These are phyloP conservation scores for Boletus rubescentipes DNA, from an alignment of 768 basidiomycete species.

Conservation along the genomic window DNA sequence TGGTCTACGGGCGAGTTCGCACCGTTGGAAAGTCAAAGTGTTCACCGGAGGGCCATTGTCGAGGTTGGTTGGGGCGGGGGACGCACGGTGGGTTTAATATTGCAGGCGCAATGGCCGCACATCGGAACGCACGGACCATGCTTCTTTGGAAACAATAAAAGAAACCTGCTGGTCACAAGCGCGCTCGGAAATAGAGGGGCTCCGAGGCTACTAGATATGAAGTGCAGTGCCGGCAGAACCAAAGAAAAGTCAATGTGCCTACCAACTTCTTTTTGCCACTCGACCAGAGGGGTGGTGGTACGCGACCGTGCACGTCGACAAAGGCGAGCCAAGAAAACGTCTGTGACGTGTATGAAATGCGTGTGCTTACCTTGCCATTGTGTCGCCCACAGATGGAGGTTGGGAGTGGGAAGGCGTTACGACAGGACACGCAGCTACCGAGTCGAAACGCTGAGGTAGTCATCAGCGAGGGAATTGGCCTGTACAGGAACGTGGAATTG, in stretches of 20 bases:
- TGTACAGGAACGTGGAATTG: background rate
- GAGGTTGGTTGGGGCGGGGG: background rate
- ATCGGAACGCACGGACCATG: background rate
- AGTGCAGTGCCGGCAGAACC: constrained; percentile 9
- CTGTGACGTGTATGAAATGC: constrained; percentile 13
- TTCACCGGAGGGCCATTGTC: background rate
- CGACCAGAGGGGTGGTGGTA: background rate
- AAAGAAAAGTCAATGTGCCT: background rate
- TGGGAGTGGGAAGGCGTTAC: constrained; percentile 18
- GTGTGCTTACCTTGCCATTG: constrained; percentile 9
- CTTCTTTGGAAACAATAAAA: constrained; percentile 8
- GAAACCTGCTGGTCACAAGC: background rate
- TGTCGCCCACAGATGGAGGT: background rate
- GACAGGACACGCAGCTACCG: constrained; percentile 13
- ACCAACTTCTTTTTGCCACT: constrained; percentile 9
- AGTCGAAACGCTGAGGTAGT: constrained; percentile 9
- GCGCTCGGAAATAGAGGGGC: constrained; percentile 19
- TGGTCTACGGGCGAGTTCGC: background rate
- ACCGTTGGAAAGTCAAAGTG: background rate
- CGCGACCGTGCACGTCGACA: background rate
- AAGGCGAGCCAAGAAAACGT: background rate
- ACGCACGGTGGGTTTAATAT: too few species aligned
- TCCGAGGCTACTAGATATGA: constrained; percentile 18
- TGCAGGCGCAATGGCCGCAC: background rate
- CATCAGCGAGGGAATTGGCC: background rate